Evolutionary conservation across 2,329 filamentous ascomycete genomes (phyloP), one percentile per base, ranked within the genome.

Genomic region (Hirsutella thompsonii): DNA sequence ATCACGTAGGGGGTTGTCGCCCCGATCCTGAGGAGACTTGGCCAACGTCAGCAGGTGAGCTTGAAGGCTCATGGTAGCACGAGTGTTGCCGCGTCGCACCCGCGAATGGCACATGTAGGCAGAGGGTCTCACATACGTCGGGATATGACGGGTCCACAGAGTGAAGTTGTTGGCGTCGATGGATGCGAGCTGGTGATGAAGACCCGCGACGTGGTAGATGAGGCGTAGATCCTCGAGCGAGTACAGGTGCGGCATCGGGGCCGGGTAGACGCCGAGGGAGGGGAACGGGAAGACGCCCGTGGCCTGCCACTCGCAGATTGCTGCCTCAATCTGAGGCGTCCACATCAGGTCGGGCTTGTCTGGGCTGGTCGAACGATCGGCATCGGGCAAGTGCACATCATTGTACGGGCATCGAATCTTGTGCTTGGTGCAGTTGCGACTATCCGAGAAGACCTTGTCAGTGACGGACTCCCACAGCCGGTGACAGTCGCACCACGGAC

Each of bases 381-480:
- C 69, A 49, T 83, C 79, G 41, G 59, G 53, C 36, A 76, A 70
- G 38, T 83, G 76, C 56, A 81, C 79, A 58, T 96, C 89, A 72
- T 94, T 93, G 69, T 96, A 98, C 53, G 94, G 92, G 65, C 92
- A 98, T 55, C 89, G 84, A 54, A 93, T 92, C 68, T 95, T 94
- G 67, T 98, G 92, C 67, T 96, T 98, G 46, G 90, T 95, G 66
- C 92, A 98, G 65, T 98, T 98, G 56, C 87, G 87, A 68, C 89
- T 94, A 55, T 35, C 30, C 28, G 36, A 18, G 23, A 11, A 19
- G 19, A 28, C 16, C 19, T 18, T 16, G 35, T 36, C 35, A 28
- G 28, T 13, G 21, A 6, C 4, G 32, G 14, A 5, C 30, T 26
- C 23, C 11, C 23, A 26, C 23, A 26, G 23, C 6, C 30, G 13